These are phyloP conservation scores for Cystofilobasidium capitatum DNA, from an alignment of 768 basidiomycete species.

Conservation along the genomic window DNA sequence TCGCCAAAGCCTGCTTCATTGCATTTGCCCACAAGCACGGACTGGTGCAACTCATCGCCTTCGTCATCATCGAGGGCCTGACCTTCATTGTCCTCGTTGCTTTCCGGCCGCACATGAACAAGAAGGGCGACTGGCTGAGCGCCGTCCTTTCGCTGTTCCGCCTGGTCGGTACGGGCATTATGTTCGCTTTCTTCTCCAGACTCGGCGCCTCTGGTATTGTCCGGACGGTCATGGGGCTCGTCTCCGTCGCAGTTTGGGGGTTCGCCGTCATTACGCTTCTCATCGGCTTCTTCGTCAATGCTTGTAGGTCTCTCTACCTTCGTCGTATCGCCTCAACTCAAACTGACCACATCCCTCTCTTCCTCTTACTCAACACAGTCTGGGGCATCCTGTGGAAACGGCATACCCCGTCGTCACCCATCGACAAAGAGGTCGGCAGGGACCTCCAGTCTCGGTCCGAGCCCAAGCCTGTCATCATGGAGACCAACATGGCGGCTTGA, in stretches of 20 bases:
- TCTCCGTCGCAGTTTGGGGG: conserved; percentile 62
- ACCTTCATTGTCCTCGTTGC: conserved; percentile 49
- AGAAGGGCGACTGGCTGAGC: conserved; percentile 60
- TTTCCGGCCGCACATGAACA: conserved; percentile 55
- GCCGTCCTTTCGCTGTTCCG: conserved; percentile 59
- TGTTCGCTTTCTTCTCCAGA: conserved; percentile 58
- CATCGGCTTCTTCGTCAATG: conserved; percentile 54
- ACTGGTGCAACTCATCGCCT: conserved; percentile 57
- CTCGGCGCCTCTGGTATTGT: conserved; percentile 50
- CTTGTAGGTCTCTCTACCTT: conserved; percentile 15
- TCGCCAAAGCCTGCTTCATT: conserved; percentile 64
- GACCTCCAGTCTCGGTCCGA: neutral
- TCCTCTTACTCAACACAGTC: neutral
- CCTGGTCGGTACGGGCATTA: conserved; percentile 57
- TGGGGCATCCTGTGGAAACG: conserved; percentile 27
- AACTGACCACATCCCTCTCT: neutral
- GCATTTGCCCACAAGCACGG: conserved; percentile 49
- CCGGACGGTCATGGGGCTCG: conserved; percentile 63
- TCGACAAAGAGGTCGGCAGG: conserved; percentile 7
- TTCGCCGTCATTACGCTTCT: conserved; percentile 60
- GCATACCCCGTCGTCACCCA: conserved; percentile 13
- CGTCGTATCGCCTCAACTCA: neutral
- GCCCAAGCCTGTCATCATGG: conserved; percentile 6
- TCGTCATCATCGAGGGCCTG: conserved; percentile 58
- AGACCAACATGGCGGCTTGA: too few species aligned